These are phyloP conservation scores for Clitopilus passeckerianus DNA, from an alignment of 768 basidiomycete species.

Conservation along the genomic window DNA sequence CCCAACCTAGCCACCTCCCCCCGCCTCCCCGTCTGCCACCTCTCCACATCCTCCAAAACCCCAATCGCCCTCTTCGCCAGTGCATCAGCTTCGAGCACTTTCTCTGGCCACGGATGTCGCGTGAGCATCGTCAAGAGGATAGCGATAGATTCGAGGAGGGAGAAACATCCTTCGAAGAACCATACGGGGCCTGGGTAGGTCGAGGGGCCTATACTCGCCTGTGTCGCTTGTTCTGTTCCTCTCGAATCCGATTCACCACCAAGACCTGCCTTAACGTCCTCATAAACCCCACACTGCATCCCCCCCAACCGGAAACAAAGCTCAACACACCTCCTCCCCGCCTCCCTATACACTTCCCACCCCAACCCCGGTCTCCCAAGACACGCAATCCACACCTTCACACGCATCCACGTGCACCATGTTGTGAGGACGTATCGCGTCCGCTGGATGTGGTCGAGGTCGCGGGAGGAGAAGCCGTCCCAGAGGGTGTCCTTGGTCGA, in stretches of 20 bases:
- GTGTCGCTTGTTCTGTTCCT: conserved; percentile 4
- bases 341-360: conserved; percentile 11
- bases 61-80: conserved; percentile 31
- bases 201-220: conserved; percentile 10
- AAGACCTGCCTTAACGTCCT: conserved; percentile 12
- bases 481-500: conserved; percentile 17
- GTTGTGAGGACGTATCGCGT: conserved; percentile 40
- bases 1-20: conserved; percentile 35
- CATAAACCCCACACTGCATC: conserved; percentile 35
- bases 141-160: conserved; percentile 42
- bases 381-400: conserved; percentile 34
- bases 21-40: conserved; percentile 27
- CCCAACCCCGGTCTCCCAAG: neutral
- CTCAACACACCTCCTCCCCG: conserved; percentile 32
- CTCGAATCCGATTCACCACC: neutral
- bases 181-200: conserved; percentile 28
- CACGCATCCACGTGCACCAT: conserved; percentile 40
- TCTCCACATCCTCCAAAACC: conserved; percentile 28
- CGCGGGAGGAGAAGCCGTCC: conserved; percentile 21
- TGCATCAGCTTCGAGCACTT: conserved; percentile 28
- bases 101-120: conserved; percentile 31
- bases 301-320: conserved; percentile 37
- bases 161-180: conserved; percentile 39
- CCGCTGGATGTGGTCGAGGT: conserved; percentile 26
- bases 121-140: conserved; percentile 37